Evolutionary conservation across 768 basidiomycete genomes (phyloP), one percentile per base, ranked within the genome.

Genomic region (Pleurotus ostreatus): DNA sequence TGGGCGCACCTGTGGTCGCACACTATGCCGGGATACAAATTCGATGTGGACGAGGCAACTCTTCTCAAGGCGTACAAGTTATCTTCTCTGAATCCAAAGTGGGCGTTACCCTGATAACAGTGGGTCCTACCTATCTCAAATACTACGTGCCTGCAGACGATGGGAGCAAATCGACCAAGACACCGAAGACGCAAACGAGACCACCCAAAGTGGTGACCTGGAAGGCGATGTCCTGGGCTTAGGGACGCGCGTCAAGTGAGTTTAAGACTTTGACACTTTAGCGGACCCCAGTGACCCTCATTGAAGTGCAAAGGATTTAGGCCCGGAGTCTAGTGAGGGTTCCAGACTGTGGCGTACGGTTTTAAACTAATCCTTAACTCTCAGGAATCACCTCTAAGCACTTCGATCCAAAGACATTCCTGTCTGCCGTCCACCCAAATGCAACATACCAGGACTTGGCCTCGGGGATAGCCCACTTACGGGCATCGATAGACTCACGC

Each of bases 161-260:
- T 97, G 94, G 94, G 92, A 96, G 68, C 89, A 92, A 51, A 78
- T 93, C 2, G 89, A 94, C 65, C 85, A 94, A 71, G 92, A 95
- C 57, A 71, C 85, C 16, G 88, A 89, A 63, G 87, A 90, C 0
- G 70, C 90, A 13, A 86, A 85, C 6, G 78, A 84, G 12, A 72
- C 92, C 56, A 78, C 83, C 25, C 49, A 58, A 13, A 76, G 72
- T n/a, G 71, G 71, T 16, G 88, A 89, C 60, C 74, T 72, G 26
- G 88, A 89, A 43, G 81, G 79, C 0, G 92, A 92, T 66, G 89
- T 89, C 3, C 64, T 99, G 57, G 94, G 94, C 3, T 71, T 98
- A 26, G 90, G 92, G 7, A 70, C 68, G 40, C 61, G 72, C 49
- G 69, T 86, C 58, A 83, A 83, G 88, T 89, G 68, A 66, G 82